These are phyloP conservation scores for Lactarius evosmus DNA, from an alignment of 768 basidiomycete genomes.

Conservation along the genomic window DNA sequence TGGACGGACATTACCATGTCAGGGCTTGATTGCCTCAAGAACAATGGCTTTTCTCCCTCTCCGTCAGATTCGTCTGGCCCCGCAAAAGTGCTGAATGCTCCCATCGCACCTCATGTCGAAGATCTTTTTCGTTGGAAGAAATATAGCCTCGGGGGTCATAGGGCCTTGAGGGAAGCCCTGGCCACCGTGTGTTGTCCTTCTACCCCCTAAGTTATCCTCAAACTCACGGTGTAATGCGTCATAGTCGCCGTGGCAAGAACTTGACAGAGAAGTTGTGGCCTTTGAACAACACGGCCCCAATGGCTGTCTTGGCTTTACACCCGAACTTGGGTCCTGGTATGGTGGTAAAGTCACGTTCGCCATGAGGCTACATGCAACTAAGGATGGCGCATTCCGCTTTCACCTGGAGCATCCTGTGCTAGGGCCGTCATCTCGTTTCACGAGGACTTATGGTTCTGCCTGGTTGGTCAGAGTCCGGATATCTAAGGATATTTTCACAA, in stretches of 20 bases:
- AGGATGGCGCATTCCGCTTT: conserved; percentile 36
- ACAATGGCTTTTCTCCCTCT: conserved; percentile 1
- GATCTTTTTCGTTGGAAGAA: conserved; percentile 6
- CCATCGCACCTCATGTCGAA: conserved; percentile 1
- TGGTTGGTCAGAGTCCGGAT: conserved; percentile 52
- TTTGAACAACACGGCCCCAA: conserved; percentile 34
- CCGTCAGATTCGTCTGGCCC: not conserved
- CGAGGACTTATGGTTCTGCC: conserved; percentile 63
- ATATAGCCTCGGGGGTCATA: not conserved
- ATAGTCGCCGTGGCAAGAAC: conserved; percentile 61
- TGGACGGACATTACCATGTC: conserved; percentile 36
- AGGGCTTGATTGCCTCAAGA: conserved; percentile 32
- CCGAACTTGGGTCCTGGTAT: conserved; percentile 46
- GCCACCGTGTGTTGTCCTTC: conserved; percentile 23
- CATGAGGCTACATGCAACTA: conserved; percentile 36
- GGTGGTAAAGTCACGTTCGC: conserved; percentile 60
- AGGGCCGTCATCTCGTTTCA: conserved; percentile 54
- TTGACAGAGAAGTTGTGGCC: conserved; percentile 52
- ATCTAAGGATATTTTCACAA: conserved; percentile 35
- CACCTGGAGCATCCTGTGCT: conserved; percentile 48
- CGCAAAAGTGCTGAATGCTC: not conserved
- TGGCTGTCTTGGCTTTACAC: conserved; percentile 42
- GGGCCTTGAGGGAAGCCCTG: not conserved
- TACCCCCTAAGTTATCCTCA: conserved; percentile 12
- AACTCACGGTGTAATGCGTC: not conserved